Evolutionary conservation across 306 rosid genomes (phyloP).

Genomic region (Quercus alba): DNA sequence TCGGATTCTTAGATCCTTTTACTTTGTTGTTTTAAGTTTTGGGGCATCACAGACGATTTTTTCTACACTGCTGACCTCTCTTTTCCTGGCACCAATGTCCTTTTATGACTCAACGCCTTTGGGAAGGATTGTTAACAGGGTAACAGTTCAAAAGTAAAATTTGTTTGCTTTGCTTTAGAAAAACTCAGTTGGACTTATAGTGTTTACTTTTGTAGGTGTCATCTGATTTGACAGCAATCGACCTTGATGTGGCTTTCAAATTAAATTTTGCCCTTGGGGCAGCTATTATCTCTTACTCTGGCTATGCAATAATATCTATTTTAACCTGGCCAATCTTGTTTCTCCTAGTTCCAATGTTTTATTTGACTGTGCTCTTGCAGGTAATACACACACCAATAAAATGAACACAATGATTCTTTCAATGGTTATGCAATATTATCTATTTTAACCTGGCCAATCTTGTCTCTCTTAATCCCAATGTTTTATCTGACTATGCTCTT

Average conservation of each 20-base stretch:
- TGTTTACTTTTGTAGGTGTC: slow-evolving; percentile 34
- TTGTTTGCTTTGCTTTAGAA: neutral
- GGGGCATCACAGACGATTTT: slow-evolving; percentile 39
- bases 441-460: slow-evolving; percentile 51
- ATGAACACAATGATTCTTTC: neutral
- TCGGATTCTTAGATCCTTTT: slow-evolving; percentile 27
- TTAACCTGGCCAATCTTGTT: slow-evolving; percentile 38
- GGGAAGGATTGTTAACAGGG: slow-evolving; percentile 63
- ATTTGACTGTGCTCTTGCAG: slow-evolving; percentile 35
- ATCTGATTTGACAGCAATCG: slow-evolving; percentile 43
- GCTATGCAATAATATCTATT: slow-evolving; percentile 31
- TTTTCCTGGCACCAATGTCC: slow-evolving; percentile 54
- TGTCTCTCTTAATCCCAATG: slow-evolving; percentile 41
- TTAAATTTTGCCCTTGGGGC: neutral
- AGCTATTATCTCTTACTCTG: slow-evolving; percentile 14
- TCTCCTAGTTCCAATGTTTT: slow-evolving; percentile 33
- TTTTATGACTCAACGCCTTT: slow-evolving; percentile 59
- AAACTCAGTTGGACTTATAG: neutral
- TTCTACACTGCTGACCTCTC: slow-evolving; percentile 39
- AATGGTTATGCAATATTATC: slow-evolving; percentile 22
- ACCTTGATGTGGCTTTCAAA: slow-evolving; percentile 44
- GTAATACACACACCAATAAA: slow-evolving; percentile 20
- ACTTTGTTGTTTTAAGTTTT: slow-evolving; percentile 19
- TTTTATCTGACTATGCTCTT: slow-evolving; percentile 27
- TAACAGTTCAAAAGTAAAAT: slow-evolving; percentile 16